Percentiles rank a stretch among this genome's conserved stretches.
Evolutionary conservation across 768 basidiomycete genomes (phyloP).

Genomic region (Macrolepiota albuminosa): DNA sequence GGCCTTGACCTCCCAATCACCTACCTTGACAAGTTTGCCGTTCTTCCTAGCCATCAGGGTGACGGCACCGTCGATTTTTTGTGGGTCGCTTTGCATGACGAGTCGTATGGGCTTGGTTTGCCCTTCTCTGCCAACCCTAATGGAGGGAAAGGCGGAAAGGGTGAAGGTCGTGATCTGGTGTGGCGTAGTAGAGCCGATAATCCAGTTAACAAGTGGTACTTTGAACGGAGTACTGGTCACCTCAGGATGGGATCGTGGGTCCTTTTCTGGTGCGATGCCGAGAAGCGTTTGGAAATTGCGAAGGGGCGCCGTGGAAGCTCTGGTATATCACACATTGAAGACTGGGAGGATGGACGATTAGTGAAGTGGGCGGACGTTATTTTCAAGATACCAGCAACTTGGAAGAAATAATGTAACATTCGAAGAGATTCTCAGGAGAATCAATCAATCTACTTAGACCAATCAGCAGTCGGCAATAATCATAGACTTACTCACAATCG

Average conservation of each 20-base stretch:
- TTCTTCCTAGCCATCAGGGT: slow-evolving; percentile 90
- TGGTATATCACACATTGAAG: slow-evolving; percentile 67
- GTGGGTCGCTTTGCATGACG: slow-evolving; percentile 98
- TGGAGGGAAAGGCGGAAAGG: slow-evolving; percentile 84
- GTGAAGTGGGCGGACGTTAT: slow-evolving; percentile 64
- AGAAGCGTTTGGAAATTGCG: slow-evolving; percentile 73
- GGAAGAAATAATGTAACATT: slow-evolving; percentile 41
- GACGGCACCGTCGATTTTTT: slow-evolving; percentile 99
- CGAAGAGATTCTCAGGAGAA: neutral
- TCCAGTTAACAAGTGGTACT: slow-evolving; percentile 99
- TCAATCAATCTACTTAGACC: neutral
- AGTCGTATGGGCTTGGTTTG: slow-evolving; percentile 94
- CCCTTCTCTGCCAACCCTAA: slow-evolving; percentile 94
- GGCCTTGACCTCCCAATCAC: slow-evolving; percentile 50
- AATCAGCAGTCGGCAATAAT: neutral
- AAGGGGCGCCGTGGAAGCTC: slow-evolving; percentile 59
- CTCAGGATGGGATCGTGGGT: slow-evolving; percentile 83
- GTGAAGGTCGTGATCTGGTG: slow-evolving; percentile 90
- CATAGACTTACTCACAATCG: neutral
- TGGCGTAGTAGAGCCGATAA: slow-evolving; percentile 94
- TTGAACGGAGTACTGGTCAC: slow-evolving; percentile 92
- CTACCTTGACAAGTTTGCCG: slow-evolving; percentile 98
- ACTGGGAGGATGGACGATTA: slow-evolving; percentile 73
- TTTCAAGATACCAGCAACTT: slow-evolving; percentile 71
- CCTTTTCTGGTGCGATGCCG: slow-evolving; percentile 98